Conservation (phyloP, 768 basidiomycete species). For the Clathrus columnatus region DNA sequence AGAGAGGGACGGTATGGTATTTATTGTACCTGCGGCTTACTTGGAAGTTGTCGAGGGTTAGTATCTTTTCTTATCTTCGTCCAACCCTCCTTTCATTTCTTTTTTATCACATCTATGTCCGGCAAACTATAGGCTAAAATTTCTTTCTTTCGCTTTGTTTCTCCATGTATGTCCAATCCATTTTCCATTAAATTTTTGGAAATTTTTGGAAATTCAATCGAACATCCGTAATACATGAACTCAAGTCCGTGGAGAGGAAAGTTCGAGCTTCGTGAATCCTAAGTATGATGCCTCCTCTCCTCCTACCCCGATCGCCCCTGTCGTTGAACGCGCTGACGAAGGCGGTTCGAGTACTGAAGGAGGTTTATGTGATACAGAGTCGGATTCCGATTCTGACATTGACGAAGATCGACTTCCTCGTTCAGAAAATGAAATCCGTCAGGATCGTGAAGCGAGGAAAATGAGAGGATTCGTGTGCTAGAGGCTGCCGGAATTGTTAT, state of each 20-base stretch:
- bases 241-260: background rate
- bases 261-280: background rate
- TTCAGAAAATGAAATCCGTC: slow-evolving; percentile 37
- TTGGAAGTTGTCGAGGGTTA: slow-evolving; percentile 85
- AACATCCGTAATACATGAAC: background rate
- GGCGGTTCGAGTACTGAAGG: slow-evolving; percentile 14
- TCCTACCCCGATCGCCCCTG: slow-evolving; percentile 25
- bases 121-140: slow-evolving; percentile 74
- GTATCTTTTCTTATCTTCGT: slow-evolving; percentile 32
- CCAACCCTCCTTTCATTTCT: slow-evolving; percentile 36
- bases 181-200: slow-evolving; percentile 10
- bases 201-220: background rate
- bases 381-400: slow-evolving; percentile 32
- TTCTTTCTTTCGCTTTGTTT: slow-evolving; percentile 47
- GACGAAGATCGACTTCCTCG: slow-evolving; percentile 18
- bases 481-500: slow-evolving; percentile 83
- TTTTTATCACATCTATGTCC: slow-evolving; percentile 43
- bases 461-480: slow-evolving; percentile 75
- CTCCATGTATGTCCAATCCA: slow-evolving; percentile 27
- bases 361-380: slow-evolving; percentile 32
- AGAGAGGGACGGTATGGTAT: slow-evolving; percentile 76
- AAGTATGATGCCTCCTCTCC: slow-evolving; percentile 24
- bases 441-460: slow-evolving; percentile 54
- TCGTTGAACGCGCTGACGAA: slow-evolving; percentile 23
- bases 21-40: slow-evolving; percentile 89